phyloP scores from a whole-genome alignment of 768 basidiomycete species.

The Leucocoprinus sp. region DNA sequence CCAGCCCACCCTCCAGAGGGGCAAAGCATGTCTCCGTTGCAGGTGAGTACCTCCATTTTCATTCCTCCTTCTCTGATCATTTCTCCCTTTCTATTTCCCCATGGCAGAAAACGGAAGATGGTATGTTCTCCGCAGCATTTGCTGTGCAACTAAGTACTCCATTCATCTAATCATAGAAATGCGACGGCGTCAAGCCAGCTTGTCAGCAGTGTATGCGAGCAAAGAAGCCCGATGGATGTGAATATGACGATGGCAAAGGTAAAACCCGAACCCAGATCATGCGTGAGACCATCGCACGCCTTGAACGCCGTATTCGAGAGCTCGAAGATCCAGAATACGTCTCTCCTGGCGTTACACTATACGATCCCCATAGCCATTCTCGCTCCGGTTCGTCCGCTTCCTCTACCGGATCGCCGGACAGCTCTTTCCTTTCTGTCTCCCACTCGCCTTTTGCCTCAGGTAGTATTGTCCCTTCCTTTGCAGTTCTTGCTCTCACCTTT shows the following conservation, averaged over 20 bases:
- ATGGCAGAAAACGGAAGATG: conserved; percentile 62
- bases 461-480: conserved; percentile 16
- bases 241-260: conserved; percentile 80
- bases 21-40: conserved; percentile 68
- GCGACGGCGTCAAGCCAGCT: conserved; percentile 68
- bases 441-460: conserved; percentile 55
- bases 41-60: conserved; percentile 32
- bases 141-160: conserved; percentile 9
- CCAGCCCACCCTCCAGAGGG: conserved; percentile 48
- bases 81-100: conserved; percentile 10
- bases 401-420: conserved; percentile 45
- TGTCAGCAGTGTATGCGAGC: conserved; percentile 74
- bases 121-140: conserved; percentile 22
- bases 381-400: conserved; percentile 50
- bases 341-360: conserved; percentile 60
- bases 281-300: conserved; percentile 65
- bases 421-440: conserved; percentile 42
- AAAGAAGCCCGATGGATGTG: conserved; percentile 67
- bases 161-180: conserved; percentile 42
- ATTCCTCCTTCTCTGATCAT: background rate
- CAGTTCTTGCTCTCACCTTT: conserved; percentile 2
- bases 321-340: conserved; percentile 70
- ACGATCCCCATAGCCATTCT: conserved; percentile 53
- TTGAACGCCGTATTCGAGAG: conserved; percentile 65
- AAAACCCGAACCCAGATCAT: conserved; percentile 76